Evolutionary conservation across 202 grass and related monocot genomes (phyloP).

Genomic region (Sporobolus alterniflorus): DNA sequence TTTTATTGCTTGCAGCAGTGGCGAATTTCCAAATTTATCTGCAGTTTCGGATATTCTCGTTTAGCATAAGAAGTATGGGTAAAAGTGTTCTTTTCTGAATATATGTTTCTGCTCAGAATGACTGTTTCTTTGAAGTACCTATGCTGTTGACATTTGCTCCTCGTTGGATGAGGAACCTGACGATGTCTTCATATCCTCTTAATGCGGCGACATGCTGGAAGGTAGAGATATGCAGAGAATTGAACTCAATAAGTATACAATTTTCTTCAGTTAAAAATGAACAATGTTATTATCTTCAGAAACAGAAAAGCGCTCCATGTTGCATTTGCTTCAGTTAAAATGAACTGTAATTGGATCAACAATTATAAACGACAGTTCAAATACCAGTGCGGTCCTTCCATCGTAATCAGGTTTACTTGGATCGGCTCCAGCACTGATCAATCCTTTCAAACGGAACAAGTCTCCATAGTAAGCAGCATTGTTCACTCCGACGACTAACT

Average conservation of each 20-base stretch:
- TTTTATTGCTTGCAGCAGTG: slow-evolving; percentile 75
- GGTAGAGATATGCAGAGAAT: not conserved
- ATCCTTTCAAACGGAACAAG: slow-evolving; percentile 61
- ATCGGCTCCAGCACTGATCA: slow-evolving; percentile 88
- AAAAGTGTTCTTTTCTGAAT: not conserved
- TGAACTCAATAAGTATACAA: not conserved
- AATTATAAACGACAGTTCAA: slow-evolving; percentile 20
- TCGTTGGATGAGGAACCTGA: slow-evolving; percentile 75
- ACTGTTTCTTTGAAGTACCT: slow-evolving; percentile 43
- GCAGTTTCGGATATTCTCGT: slow-evolving; percentile 7
- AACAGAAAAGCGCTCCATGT: not conserved
- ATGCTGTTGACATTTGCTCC: slow-evolving; percentile 72
- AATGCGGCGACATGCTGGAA: slow-evolving; percentile 77
- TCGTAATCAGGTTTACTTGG: slow-evolving; percentile 83
- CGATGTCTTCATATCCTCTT: slow-evolving; percentile 83
- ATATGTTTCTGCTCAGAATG: not conserved
- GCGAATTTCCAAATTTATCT: slow-evolving; percentile 87
- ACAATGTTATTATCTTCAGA: not conserved
- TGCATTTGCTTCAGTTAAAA: not conserved
- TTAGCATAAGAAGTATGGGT: not conserved
- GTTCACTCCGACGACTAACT: slow-evolving; percentile 72
- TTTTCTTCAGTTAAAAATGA: not conserved
- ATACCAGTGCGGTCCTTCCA: slow-evolving; percentile 80
- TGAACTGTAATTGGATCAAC: not conserved
- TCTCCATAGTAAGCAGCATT: slow-evolving; percentile 86